phyloP scores from a whole-genome alignment of 225 moss, liverwort and hornwort species.

The Rhytidiadelphus loreus region DNA sequence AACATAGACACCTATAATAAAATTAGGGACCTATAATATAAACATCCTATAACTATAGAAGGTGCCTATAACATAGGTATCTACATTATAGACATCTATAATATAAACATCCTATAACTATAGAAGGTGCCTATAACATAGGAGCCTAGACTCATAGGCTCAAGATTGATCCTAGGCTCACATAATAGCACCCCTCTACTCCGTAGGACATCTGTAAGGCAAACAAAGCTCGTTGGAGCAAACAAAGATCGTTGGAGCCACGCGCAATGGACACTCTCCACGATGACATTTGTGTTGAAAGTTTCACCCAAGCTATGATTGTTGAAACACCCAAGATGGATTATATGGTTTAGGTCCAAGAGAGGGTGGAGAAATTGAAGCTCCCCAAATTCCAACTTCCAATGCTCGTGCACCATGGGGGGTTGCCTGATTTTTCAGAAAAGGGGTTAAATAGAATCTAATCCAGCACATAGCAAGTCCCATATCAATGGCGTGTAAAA shows the following conservation, averaged over 20 bases:
- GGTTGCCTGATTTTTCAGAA: background rate
- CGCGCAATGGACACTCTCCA: rapidly evolving
- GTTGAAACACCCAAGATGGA: background rate
- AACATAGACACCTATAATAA: background rate
- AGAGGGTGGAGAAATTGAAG: background rate
- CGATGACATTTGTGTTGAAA: background rate
- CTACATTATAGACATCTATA: background rate
- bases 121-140: rapidly evolving
- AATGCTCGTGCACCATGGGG: background rate
- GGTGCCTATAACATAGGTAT: too few species aligned
- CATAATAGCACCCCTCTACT: background rate
- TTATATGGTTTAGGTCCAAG: background rate
- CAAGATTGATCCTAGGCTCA: background rate
- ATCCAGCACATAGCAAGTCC: background rate
- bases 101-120: background rate
- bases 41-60: background rate
- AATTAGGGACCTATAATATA: too few species aligned
- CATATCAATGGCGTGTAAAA: background rate
- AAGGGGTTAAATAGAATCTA: background rate
- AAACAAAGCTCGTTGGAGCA: background rate
- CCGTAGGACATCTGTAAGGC: background rate
- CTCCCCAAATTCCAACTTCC: background rate
- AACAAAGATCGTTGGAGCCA: background rate
- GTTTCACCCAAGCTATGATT: background rate
- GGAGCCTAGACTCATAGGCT: background rate